Conservation (phyloP, 1,139 yeast genomes). For the Pneumocystis carinii region DNA sequence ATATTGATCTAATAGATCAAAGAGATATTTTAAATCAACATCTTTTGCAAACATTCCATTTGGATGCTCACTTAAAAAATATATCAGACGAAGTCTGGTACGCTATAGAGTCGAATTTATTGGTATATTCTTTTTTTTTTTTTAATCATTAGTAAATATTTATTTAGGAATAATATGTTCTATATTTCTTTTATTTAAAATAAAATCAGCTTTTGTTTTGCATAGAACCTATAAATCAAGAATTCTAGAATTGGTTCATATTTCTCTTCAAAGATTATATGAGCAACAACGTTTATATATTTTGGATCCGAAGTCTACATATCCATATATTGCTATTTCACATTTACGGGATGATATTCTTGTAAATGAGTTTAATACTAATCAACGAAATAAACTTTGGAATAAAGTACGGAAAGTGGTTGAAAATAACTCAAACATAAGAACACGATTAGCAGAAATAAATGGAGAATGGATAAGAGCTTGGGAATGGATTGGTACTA, state of each 20-base stretch:
- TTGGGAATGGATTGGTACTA: constrained; percentile 59
- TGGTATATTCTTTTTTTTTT: constrained; percentile 7
- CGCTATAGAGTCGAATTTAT: constrained; percentile 21
- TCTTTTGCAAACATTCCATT: constrained; percentile 25
- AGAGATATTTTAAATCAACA: constrained; percentile 21
- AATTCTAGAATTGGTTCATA: background rate
- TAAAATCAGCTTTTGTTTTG: background rate
- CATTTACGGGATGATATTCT: constrained; percentile 64
- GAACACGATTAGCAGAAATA: constrained; percentile 46
- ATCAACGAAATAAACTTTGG: constrained; percentile 47
- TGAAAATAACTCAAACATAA: constrained; percentile 53
- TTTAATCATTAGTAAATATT: background rate
- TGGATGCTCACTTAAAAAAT: constrained; percentile 20
- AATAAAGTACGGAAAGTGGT: constrained; percentile 39
- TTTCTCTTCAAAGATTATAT: background rate
- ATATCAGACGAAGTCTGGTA: constrained; percentile 20
- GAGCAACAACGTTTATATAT: constrained; percentile 1
- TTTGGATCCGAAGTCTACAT: constrained; percentile 1
- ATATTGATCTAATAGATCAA: background rate
- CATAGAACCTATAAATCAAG: background rate
- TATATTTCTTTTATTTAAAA: constrained; percentile 1
- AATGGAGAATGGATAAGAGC: constrained; percentile 80
- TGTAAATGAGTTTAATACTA: constrained; percentile 28
- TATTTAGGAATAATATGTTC: background rate
- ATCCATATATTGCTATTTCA: constrained; percentile 26